Evolutionary conservation across 768 basidiomycete species (phyloP).

Genomic region (Podaxis mareebaensis): DNA sequence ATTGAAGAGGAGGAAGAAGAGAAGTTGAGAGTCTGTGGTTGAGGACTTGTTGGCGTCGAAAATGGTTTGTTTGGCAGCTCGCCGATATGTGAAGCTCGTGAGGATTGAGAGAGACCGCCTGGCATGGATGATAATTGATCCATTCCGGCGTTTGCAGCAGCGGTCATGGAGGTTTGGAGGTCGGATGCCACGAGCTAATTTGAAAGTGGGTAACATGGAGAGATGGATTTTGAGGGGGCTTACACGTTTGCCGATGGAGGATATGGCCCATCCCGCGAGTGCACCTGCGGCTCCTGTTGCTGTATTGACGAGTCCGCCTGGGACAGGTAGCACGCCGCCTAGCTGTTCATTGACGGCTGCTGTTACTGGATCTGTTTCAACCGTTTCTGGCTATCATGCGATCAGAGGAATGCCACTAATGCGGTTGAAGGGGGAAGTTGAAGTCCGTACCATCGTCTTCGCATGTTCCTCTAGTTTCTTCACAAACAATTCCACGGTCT

Average conservation of each 20-base stretch:
- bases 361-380: conserved; percentile 29
- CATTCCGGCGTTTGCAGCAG: conserved; percentile 45
- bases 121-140: conserved; percentile 18
- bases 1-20: conserved; percentile 23
- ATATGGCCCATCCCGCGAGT: conserved; percentile 95
- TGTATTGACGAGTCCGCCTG: conserved; percentile 69
- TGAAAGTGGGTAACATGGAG: conserved; percentile 1
- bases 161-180: conserved; percentile 65
- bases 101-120: conserved; percentile 19
- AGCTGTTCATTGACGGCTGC: conserved; percentile 20
- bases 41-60: conserved; percentile 19
- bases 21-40: conserved; percentile 7
- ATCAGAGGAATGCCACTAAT: not conserved
- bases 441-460: conserved; percentile 68
- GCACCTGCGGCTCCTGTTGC: conserved; percentile 92
- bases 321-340: conserved; percentile 32
- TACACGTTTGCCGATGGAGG: conserved; percentile 84
- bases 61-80: conserved; percentile 25
- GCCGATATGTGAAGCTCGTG: conserved; percentile 22
- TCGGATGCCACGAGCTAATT: conserved; percentile 71
- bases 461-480: conserved; percentile 81
- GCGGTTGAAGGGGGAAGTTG: not conserved
- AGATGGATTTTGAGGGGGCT: conserved; percentile 10
- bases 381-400: conserved; percentile 39
- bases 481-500: conserved; percentile 85